Conservation (phyloP, 495 filamentous ascomycete species). For the Aspergillus carlsbadensis region DNA sequence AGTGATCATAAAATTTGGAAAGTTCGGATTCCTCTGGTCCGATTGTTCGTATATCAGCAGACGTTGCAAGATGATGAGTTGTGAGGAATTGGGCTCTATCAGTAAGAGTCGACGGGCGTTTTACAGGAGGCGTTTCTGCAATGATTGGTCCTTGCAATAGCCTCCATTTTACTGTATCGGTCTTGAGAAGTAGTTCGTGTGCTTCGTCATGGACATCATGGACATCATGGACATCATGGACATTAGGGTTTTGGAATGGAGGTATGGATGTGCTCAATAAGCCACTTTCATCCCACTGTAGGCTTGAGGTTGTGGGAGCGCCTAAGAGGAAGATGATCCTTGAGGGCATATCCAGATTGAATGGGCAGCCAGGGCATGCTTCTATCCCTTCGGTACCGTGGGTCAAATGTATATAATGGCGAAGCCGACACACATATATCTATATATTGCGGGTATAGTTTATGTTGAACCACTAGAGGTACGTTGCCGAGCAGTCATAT, state of each 20-base stretch:
- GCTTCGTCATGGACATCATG: conserved; percentile 10
- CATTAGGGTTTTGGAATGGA: conserved; percentile 39
- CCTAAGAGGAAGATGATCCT: conserved; percentile 61
- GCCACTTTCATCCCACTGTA: conserved; percentile 55
- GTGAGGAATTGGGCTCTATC: conserved; percentile 51
- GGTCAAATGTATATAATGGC: not conserved
- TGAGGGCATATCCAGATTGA: conserved; percentile 36
- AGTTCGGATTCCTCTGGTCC: conserved; percentile 40
- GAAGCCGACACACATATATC: not conserved
- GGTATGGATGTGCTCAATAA: conserved; percentile 51
- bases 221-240: too few species aligned
- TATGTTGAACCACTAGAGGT: too few species aligned
- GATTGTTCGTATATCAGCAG: conserved; percentile 19
- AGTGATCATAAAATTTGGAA: conserved; percentile 72
- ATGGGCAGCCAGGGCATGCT: conserved; percentile 1
- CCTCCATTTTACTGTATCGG: conserved; percentile 41
- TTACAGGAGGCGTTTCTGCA: conserved; percentile 15
- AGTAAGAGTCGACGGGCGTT: conserved; percentile 4
- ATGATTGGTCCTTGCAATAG: conserved; percentile 25
- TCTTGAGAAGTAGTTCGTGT: conserved; percentile 6
- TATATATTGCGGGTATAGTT: not conserved
- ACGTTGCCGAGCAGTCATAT: too few species aligned
- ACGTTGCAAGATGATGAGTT: conserved; percentile 35
- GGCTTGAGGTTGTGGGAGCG: conserved; percentile 51
- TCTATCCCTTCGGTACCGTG: not conserved